Base-by-base conservation (phyloP, 352 stramenopile genomes). In the Phytophthora podocarpi region DNA sequence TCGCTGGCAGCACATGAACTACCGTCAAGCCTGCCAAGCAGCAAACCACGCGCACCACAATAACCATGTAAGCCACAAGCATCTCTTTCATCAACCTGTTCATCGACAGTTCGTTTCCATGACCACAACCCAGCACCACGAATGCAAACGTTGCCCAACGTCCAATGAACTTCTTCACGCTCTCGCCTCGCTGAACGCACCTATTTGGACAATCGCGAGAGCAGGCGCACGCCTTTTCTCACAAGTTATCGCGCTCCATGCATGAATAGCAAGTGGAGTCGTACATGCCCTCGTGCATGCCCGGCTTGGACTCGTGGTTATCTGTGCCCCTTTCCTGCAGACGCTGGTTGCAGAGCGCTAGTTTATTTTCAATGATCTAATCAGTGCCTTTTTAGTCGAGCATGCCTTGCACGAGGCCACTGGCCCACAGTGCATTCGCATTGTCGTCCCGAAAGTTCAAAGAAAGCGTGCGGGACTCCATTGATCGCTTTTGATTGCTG, bases 231-330 rank as follows among this genome's bases (percentile, higher is more conserved):
- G 67, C 72, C 10, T 67, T 72, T 45, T 80, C 72, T 37, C 72
- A 80, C 64, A 70, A 74, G 45, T 78, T 63, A n/a, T 80, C 68
- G 3, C 66, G 64, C 26, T 62, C 68, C 53, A 89, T 87, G 41
- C 80, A 93, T 5, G 79, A 89, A 52, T 81, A 93, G 10, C 53
- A 66, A 1, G 23, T 73, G n/a, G 72, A 70, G 54, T 79, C 61
- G 55, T 80, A 91, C 49, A 78, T 65, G 21, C 81, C 81, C 2
- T 88, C 73, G 58, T 93, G 84, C 31, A 77, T 81, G 56, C 84
- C 91, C 36, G 84, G 84, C 48, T 88, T 68, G 39, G 86, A 91
- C 50, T 90, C 80, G 45, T 90, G 76, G 40, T 89, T 86, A 18
- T 58, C 49, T 2, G 68, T 69, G 4, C 70, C 67, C 4, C 67